These are phyloP conservation scores for Nigrospora osmanthi DNA, from an alignment of 2,329 filamentous ascomycete species.

Conservation along the genomic window DNA sequence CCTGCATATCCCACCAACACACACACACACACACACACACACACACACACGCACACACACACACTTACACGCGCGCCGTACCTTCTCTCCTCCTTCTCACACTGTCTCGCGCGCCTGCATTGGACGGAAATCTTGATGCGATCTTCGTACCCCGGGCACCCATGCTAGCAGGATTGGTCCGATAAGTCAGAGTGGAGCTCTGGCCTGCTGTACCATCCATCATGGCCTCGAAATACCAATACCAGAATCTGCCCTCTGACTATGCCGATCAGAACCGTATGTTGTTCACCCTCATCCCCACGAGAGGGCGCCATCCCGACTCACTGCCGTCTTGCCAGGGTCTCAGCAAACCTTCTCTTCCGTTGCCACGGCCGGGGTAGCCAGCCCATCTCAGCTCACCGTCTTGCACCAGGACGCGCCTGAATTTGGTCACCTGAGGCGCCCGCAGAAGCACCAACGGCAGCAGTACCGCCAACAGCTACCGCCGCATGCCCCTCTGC, in stretches of 20 bases:
- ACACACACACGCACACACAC: no score
- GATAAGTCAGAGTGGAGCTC: background rate
- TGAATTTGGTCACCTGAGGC: background rate
- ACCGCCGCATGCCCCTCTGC: conserved; percentile 16
- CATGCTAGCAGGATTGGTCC: background rate
- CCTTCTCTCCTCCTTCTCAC: no score
- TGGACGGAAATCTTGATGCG: no score
- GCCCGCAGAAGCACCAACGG: conserved; percentile 2
- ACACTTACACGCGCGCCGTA: no score
- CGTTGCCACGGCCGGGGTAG: conserved; percentile 9
- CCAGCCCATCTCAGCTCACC: conserved; percentile 18
- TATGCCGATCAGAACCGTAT: conserved; percentile 1
- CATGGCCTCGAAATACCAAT: background rate
- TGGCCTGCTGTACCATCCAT: background rate
- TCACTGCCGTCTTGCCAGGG: conserved; percentile 8
- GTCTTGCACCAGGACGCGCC: conserved; percentile 10
- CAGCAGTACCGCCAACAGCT: conserved; percentile 9
- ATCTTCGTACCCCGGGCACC: no score
- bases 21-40: no score
- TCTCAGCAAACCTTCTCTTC: conserved; percentile 9
- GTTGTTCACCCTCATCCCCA: background rate
- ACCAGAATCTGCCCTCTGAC: background rate
- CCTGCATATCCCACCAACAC: no score
- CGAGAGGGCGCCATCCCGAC: background rate
- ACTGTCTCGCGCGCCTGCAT: no score